These are phyloP conservation scores for Trichophyton benhamiae DNA, from an alignment of 2,329 filamentous ascomycete species.

Conservation along the genomic window DNA sequence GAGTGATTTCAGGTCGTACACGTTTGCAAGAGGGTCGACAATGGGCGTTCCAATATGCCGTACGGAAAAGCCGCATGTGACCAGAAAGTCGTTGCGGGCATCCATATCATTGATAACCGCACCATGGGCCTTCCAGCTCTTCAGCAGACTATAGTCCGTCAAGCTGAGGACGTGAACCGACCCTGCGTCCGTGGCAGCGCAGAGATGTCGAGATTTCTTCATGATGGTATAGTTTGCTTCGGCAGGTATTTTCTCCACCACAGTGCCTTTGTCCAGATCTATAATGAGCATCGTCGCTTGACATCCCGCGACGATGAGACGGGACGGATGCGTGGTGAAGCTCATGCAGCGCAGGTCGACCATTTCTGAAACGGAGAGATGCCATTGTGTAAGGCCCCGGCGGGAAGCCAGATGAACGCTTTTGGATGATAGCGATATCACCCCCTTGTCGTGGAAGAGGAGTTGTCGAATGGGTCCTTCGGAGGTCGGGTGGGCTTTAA, in stretches of 20 bases:
- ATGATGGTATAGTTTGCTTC: conserved; percentile 77
- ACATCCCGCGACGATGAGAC: conserved; percentile 76
- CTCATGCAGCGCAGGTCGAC: conserved; percentile 86
- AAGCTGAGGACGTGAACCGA: conserved; percentile 78
- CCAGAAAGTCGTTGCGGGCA: conserved; percentile 83
- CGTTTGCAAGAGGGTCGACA: conserved; percentile 84
- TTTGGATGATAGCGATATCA: conserved; percentile 69
- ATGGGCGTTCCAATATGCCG: conserved; percentile 68
- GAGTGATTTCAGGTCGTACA: conserved; percentile 89
- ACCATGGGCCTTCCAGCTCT: conserved; percentile 81
- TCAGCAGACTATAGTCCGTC: conserved; percentile 61
- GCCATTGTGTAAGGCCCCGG: conserved; percentile 76
- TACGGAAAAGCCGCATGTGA: conserved; percentile 87
- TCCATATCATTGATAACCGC: conserved; percentile 94
- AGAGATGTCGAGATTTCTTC: conserved; percentile 79
- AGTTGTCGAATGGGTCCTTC: conserved; percentile 80
- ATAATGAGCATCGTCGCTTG: conserved; percentile 76
- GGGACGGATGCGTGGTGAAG: conserved; percentile 74
- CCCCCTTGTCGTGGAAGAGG: conserved; percentile 78
- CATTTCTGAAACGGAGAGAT: conserved; percentile 69
- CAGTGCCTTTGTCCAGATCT: conserved; percentile 58
- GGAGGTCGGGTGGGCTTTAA: conserved; percentile 59
- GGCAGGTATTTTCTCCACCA: conserved; percentile 59
- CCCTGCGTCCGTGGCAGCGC: conserved; percentile 73
- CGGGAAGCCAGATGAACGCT: conserved; percentile 83